Conservation (phyloP, 345 rosid species). For the Hibiscus syriacus region DNA sequence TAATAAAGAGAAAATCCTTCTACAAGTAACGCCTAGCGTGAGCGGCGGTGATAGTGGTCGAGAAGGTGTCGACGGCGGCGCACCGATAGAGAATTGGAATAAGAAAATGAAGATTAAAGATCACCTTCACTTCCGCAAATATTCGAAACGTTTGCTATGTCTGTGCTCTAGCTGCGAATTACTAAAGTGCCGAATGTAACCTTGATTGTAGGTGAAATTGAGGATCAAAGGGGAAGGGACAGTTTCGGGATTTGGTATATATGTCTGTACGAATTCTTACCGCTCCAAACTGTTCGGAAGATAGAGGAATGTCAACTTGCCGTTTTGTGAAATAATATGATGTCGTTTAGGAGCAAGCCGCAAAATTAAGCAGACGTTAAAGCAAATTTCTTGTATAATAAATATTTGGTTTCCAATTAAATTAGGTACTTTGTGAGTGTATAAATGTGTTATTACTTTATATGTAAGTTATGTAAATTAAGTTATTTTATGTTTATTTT, state of each 20-base stretch:
- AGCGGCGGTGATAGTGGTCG: not conserved
- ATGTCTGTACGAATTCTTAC: not conserved
- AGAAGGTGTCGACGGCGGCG: not conserved
- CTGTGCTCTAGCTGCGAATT: not conserved
- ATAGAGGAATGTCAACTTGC: not conserved
- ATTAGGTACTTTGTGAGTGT: no score
- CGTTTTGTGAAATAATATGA: not conserved
- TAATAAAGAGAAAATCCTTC: not conserved
- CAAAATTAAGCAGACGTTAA: no score
- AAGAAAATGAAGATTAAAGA: slow-evolving; percentile 2
- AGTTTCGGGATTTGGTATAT: not conserved
- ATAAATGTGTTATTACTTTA: no score
- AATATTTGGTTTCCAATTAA: not conserved
- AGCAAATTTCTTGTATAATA: not conserved
- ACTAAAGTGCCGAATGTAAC: not conserved
- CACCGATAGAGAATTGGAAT: not conserved
- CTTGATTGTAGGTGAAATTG: not conserved
- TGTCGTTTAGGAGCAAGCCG: not conserved
- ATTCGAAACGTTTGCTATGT: not conserved
- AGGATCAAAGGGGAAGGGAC: not conserved
- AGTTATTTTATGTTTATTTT: no score
- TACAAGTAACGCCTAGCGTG: not conserved
- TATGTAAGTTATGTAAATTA: no score
- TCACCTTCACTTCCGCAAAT: slow-evolving; percentile 26
- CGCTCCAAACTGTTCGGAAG: slow-evolving; percentile 2